Evolutionary conservation across 805 yeast species (phyloP).

Genomic region (Lipomyces yamadae): DNA sequence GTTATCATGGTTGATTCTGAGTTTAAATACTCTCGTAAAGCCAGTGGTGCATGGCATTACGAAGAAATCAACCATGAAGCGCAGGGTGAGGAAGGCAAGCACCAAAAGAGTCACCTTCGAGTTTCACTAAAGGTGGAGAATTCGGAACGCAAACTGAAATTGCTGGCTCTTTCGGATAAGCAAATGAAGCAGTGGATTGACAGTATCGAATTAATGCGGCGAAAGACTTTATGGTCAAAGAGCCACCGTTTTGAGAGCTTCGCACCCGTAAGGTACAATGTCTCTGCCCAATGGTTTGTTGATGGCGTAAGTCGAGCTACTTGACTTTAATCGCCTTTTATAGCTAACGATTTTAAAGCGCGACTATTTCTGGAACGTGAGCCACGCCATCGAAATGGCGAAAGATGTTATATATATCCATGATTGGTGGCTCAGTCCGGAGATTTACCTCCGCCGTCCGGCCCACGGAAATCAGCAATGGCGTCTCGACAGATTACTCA

Average conservation of each 20-base stretch:
- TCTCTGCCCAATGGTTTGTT: conserved; percentile 95
- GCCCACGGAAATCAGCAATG: conserved; percentile 94
- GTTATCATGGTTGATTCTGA: conserved; percentile 84
- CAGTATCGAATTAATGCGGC: conserved; percentile 71
- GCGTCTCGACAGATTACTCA: conserved; percentile 85
- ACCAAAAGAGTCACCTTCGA: conserved; percentile 30
- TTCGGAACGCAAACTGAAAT: conserved; percentile 74
- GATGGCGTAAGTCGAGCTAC: conserved; percentile 59
- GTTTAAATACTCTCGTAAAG: conserved; percentile 58
- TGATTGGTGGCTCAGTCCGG: conserved; percentile 99
- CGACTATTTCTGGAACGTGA: conserved; percentile 95
- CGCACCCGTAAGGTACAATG: conserved; percentile 86
- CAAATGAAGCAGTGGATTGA: conserved; percentile 75
- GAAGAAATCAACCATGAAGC: conserved; percentile 16
- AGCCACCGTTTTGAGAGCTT: conserved; percentile 81
- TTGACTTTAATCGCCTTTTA: neutral
- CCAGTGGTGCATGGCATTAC: conserved; percentile 31
- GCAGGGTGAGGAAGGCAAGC: conserved; percentile 21
- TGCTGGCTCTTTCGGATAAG: conserved; percentile 68
- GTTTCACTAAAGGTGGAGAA: conserved; percentile 57
- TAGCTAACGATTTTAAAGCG: conserved; percentile 46
- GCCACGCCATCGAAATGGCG: conserved; percentile 91
- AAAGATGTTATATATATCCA: conserved; percentile 91
- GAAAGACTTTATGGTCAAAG: conserved; percentile 71
- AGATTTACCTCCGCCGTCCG: conserved; percentile 88